phyloP scores from a whole-genome alignment of 116 monocot species.

The Iris pallida region DNA sequence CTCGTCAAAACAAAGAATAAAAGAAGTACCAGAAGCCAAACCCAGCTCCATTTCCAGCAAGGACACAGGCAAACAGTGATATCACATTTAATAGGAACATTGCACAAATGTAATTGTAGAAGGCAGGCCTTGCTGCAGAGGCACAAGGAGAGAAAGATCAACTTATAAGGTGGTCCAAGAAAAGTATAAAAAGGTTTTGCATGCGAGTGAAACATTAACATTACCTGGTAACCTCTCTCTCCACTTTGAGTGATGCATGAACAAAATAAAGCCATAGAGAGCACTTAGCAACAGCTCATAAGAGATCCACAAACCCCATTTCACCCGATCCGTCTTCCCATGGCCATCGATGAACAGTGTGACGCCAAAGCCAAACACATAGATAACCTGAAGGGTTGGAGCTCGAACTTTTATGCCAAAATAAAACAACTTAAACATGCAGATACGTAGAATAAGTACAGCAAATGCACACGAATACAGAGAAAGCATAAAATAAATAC shows the following conservation, averaged over 20 bases:
- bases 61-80: conserved; percentile 58
- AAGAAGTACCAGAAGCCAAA: conserved; percentile 71
- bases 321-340: conserved; percentile 39
- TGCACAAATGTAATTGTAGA: conserved; percentile 77
- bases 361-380: conserved; percentile 85
- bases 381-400: conserved; percentile 57
- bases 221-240: conserved; percentile 84
- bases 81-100: conserved; percentile 64
- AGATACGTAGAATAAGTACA: neutral
- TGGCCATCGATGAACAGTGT: conserved; percentile 60
- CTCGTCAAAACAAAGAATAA: neutral
- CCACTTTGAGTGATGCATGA: conserved; percentile 67
- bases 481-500: too few species aligned
- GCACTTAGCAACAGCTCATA: conserved; percentile 70
- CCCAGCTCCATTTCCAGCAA: conserved; percentile 66
- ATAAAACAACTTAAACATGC: neutral
- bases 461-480: too few species aligned
- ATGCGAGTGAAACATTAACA: neutral
- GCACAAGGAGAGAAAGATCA: neutral
- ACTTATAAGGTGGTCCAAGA: neutral
- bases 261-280: conserved; percentile 78
- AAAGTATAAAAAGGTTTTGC: neutral
- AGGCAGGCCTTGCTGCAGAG: conserved; percentile 74
- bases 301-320: conserved; percentile 86
- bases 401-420: neutral